phyloP scores from a whole-genome alignment of 345 rosid species.

The Fremontodendron californicum region DNA sequence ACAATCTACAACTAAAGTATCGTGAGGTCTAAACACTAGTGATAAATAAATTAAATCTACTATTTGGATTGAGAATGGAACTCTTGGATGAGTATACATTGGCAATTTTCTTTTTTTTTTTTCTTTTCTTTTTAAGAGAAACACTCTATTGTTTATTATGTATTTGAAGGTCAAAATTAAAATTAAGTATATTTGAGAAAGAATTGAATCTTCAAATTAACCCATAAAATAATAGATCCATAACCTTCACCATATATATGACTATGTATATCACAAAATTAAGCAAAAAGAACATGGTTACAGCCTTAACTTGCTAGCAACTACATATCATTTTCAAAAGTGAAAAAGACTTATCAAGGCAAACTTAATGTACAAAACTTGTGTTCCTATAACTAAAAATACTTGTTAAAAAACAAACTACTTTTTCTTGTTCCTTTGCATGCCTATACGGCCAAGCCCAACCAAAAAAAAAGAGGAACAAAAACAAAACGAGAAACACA shows the following conservation, averaged over 20 bases:
- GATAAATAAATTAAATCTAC: background rate
- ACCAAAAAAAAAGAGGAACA: background rate
- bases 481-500: background rate
- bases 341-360: background rate
- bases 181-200: background rate
- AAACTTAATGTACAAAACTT: background rate
- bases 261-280: background rate
- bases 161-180: background rate
- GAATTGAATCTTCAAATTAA: background rate
- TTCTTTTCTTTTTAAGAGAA: no score
- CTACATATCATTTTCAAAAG: background rate
- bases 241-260: background rate
- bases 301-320: background rate
- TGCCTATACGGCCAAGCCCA: background rate
- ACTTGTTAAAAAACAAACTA: background rate
- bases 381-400: background rate
- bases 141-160: background rate
- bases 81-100: background rate
- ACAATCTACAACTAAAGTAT: no score
- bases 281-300: background rate
- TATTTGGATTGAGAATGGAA: background rate
- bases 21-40: no score
- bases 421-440: constrained; percentile 2
- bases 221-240: background rate
- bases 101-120: no score